A percentile compares a stretch with the other conserved stretches of the same genome.
Evolutionary conservation across 2,329 filamentous ascomycete genomes (phyloP).

Genomic region (Talaromyces sp.): DNA sequence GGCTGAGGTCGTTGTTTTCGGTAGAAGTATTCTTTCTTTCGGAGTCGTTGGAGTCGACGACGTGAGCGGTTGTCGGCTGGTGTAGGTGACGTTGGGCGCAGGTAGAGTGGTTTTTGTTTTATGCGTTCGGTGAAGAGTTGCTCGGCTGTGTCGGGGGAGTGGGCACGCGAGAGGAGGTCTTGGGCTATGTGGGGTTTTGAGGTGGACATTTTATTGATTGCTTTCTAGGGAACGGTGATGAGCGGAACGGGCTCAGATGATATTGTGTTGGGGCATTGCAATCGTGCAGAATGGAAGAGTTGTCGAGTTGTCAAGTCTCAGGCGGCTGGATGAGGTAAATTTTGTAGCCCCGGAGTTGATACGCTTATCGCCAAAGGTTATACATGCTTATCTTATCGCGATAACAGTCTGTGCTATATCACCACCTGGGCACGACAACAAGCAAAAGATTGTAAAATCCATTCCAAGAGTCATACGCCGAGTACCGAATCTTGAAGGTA

Average conservation of each 20-base stretch:
- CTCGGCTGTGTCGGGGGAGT: conserved; percentile 67
- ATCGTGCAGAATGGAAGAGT: neutral
- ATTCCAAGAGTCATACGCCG: neutral
- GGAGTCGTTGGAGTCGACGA: conserved; percentile 51
- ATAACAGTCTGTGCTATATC: neutral
- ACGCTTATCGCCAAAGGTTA: neutral
- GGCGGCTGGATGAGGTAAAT: neutral
- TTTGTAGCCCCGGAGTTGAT: neutral
- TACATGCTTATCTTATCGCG: neutral
- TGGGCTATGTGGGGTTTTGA: conserved; percentile 49
- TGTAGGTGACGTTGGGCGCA: conserved; percentile 71
- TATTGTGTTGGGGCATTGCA: neutral
- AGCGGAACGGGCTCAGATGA: neutral
- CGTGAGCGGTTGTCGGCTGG: conserved; percentile 51
- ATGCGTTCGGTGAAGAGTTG: conserved; percentile 79
- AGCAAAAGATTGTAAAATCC: neutral
- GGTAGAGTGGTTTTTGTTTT: conserved; percentile 73
- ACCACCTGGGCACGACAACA: neutral
- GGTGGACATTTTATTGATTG: conserved; percentile 11
- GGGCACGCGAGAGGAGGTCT: conserved; percentile 70
- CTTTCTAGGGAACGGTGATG: too few relatives aligned
- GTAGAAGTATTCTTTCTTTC: conserved; percentile 45
- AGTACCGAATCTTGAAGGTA: neutral
- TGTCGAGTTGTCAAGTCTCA: neutral
- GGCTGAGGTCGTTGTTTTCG: conserved; percentile 59